These are phyloP conservation scores for Dothideomycetidae sp. DNA, from an alignment of 2,329 filamentous ascomycete species.

Conservation along the genomic window DNA sequence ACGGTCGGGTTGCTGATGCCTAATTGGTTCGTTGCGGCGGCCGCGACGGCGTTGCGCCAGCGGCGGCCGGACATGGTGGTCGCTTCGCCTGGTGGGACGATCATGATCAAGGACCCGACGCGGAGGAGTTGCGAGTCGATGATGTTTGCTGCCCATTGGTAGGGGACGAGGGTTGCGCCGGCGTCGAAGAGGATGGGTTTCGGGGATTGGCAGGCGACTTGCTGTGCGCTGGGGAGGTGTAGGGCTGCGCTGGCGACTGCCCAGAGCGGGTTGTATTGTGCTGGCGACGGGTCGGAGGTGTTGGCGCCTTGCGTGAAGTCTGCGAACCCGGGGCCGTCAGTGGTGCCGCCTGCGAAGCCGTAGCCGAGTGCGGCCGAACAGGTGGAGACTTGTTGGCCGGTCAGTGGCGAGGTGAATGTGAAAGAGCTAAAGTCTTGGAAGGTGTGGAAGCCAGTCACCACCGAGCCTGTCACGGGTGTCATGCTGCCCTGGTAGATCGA, in stretches of 20 bases:
- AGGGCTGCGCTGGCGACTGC: slow-evolving; percentile 57
- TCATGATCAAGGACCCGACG: slow-evolving; percentile 69
- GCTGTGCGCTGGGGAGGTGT: slow-evolving; percentile 53
- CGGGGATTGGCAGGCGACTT: slow-evolving; percentile 59
- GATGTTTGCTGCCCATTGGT: slow-evolving; percentile 81
- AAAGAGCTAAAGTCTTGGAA: slow-evolving; percentile 71
- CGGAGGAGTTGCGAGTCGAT: slow-evolving; percentile 78
- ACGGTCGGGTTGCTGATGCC: slow-evolving; percentile 42
- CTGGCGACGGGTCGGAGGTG: slow-evolving; percentile 42
- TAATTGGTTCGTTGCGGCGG: slow-evolving; percentile 30
- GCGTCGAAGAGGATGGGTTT: slow-evolving; percentile 85
- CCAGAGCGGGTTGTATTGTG: slow-evolving; percentile 68
- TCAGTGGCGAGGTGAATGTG: slow-evolving; percentile 55
- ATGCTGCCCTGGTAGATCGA: slow-evolving; percentile 42
- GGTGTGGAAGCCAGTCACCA: slow-evolving; percentile 40
- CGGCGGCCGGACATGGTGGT: slow-evolving; percentile 85
- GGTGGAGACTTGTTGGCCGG: slow-evolving; percentile 55
- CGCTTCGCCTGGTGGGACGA: slow-evolving; percentile 74
- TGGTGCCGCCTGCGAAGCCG: slow-evolving; percentile 84
- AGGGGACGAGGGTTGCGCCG: slow-evolving; percentile 63
- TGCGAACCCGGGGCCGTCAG: slow-evolving; percentile 79
- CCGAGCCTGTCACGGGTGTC: slow-evolving; percentile 25
- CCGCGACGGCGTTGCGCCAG: slow-evolving; percentile 45
- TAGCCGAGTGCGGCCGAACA: slow-evolving; percentile 83
- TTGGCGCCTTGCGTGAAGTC: slow-evolving; percentile 88